A percentile compares a stretch with the other conserved stretches of the same genome.
Evolutionary conservation across 1,284 basidiomycete species (phyloP).

Genomic region (Trichosporon ovoides): DNA sequence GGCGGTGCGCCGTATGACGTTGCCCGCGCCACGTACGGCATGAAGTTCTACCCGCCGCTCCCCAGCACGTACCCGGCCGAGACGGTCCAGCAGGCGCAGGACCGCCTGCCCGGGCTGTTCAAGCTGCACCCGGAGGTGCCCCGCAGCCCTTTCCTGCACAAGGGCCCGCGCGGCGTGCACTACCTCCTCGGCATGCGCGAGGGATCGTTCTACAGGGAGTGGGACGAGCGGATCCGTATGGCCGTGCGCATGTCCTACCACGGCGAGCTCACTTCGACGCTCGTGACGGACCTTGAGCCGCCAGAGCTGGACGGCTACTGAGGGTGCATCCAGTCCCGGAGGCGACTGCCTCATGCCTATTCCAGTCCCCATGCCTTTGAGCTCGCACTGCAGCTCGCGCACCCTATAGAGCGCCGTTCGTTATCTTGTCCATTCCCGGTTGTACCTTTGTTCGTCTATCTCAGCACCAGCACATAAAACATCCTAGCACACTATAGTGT

Average conservation of each 20-base stretch:
- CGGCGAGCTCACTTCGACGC: slow-evolving; percentile 29
- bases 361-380: no score
- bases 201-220: slow-evolving; percentile 68
- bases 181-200: slow-evolving; percentile 58
- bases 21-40: slow-evolving; percentile 21
- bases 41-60: slow-evolving; percentile 41
- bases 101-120: slow-evolving; percentile 31
- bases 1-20: slow-evolving; percentile 35
- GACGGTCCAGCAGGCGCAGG: slow-evolving; percentile 25
- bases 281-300: slow-evolving; percentile 9
- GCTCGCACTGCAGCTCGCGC: no score
- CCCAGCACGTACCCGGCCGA: slow-evolving; percentile 38
- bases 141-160: slow-evolving; percentile 22
- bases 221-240: slow-evolving; percentile 60
- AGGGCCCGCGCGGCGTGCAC: slow-evolving; percentile 43
- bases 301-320: slow-evolving; percentile 24
- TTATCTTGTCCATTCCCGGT: no score
- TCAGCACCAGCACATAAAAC: no score
- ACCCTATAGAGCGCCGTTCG: no score
- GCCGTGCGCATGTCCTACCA: slow-evolving; percentile 50
- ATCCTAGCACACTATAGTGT: no score
- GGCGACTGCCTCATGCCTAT: no score
- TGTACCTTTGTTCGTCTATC: no score
- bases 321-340: not conserved
- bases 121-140: slow-evolving; percentile 42